Evolutionary conservation across 371 early-diverging fungal species (phyloP).

Genomic region (Mortierella sp.): DNA sequence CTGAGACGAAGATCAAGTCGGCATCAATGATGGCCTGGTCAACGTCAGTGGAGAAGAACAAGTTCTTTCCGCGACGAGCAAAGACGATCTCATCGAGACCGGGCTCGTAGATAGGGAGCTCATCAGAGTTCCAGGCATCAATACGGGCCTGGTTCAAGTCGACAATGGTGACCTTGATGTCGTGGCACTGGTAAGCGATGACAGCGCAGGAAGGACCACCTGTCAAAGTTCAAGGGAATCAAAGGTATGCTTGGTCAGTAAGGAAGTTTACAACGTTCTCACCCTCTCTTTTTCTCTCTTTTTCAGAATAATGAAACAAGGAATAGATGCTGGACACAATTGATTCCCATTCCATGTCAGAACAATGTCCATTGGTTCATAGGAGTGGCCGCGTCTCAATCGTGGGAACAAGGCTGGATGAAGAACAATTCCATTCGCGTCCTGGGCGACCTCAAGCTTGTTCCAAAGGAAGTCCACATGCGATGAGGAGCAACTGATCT

Average conservation of each 20-base stretch:
- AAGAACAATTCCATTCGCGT: not conserved
- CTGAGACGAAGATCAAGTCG: slow-evolving; percentile 91
- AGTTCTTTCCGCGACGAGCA: slow-evolving; percentile 79
- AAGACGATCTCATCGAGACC: slow-evolving; percentile 89
- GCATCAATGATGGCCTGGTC: slow-evolving; percentile 75
- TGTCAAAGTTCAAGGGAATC: slow-evolving; percentile 26
- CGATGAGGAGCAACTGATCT: not conserved
- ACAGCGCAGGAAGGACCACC: slow-evolving; percentile 79
- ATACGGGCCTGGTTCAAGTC: slow-evolving; percentile 84
- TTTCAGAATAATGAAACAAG: not conserved
- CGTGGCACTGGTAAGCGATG: slow-evolving; percentile 84
- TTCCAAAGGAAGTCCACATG: too few relatives aligned
- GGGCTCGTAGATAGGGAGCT: slow-evolving; percentile 92
- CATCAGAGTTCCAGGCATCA: slow-evolving; percentile 90
- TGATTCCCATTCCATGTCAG: not conserved
- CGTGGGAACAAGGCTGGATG: not conserved
- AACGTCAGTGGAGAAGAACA: slow-evolving; percentile 88
- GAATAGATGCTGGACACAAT: not conserved
- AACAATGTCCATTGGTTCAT: not conserved
- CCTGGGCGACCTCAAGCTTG: not conserved
- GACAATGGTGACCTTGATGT: slow-evolving; percentile 90
- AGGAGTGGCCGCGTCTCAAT: not conserved
- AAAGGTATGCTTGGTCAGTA: slow-evolving; percentile 6
- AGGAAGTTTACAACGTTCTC: not conserved
- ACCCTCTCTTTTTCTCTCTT: not conserved